Base-by-base conservation (phyloP, 805 yeast species). In the Candida krabiensis region DNA sequence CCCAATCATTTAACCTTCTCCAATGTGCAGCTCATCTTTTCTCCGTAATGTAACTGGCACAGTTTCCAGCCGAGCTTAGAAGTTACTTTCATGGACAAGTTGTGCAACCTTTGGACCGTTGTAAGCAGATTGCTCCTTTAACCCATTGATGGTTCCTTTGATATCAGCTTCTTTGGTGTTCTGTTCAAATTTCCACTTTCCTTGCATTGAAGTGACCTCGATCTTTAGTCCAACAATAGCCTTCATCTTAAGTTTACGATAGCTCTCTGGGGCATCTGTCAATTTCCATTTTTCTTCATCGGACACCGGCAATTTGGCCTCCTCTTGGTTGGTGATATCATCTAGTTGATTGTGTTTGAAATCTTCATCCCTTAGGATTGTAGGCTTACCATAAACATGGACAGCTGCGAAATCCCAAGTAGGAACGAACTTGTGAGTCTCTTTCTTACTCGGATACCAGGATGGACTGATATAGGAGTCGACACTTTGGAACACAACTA, bases 361-460 rank as follows among this genome's bases (percentile, higher is more conserved):
- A 13, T 64, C 71, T 35, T 71, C 73, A 35, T 73, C 77, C 15
- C 67, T 55, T 12, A 75, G 53, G 18, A 71, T 43, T 18, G 43
- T 62, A 8, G 81, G 69, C 19, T 56, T 69, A 3, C 86, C 86
- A 40, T 72, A 63, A 29, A 73, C 63, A 50, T 81, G 85, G 22
- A 74, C 79, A 4, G 75, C 60, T 2, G 75, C 77, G 58, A 72
- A 80, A 54, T 77, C 80, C 86, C 86, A 81, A 1, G 86, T 80
- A 13, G 86, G 85, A n/a, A 80, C 86, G 28, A 67, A 69, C 52
- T 78, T 80, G 44, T 77, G 81, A 22, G 81, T 75, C 33, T 66
- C 67, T 32, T 68, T 60, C 60, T 80, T 80, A 15, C 70, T 65
- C 6, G 77, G 73, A 50, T 81, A 81, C 71, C 79, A 80, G 12